phyloP scores from a whole-genome alignment of 2,329 filamentous ascomycete species.

The Myotisia sp. region DNA sequence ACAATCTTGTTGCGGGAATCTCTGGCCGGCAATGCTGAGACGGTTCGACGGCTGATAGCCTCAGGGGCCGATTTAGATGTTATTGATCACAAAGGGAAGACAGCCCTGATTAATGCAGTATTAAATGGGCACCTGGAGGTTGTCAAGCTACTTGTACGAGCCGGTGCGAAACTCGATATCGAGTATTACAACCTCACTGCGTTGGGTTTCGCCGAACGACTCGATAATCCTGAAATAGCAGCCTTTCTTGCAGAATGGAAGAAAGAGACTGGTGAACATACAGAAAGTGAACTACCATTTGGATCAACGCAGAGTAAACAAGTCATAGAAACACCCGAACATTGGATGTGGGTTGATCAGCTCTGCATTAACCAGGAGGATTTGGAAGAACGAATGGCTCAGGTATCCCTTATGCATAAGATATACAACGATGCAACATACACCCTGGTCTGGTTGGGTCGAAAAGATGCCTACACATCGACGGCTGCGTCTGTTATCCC shows the following conservation, averaged over 20 bases:
- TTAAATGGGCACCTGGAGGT: not conserved
- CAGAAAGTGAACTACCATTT: too few relatives aligned
- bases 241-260: not conserved
- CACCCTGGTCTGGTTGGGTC: slow-evolving; percentile 15
- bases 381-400: slow-evolving; percentile 9
- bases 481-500: slow-evolving; percentile 8
- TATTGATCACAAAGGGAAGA: slow-evolving; percentile 1
- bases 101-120: not conserved
- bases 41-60: not conserved
- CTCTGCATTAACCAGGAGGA: slow-evolving; percentile 12
- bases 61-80: not conserved
- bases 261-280: too few relatives aligned
- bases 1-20: not conserved
- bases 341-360: slow-evolving; percentile 12
- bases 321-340: not conserved
- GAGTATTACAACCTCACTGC: not conserved
- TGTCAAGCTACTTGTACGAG: not conserved
- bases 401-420: slow-evolving; percentile 11
- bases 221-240: not conserved
- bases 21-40: not conserved
- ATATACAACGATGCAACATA: slow-evolving; percentile 10
- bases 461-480: slow-evolving; percentile 9
- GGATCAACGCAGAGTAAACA: not conserved
- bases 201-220: not conserved
- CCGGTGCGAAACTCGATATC: slow-evolving; percentile 1